phyloP scores from a whole-genome alignment of 1,284 basidiomycete genomes.

The Anthracocystis setariae region DNA sequence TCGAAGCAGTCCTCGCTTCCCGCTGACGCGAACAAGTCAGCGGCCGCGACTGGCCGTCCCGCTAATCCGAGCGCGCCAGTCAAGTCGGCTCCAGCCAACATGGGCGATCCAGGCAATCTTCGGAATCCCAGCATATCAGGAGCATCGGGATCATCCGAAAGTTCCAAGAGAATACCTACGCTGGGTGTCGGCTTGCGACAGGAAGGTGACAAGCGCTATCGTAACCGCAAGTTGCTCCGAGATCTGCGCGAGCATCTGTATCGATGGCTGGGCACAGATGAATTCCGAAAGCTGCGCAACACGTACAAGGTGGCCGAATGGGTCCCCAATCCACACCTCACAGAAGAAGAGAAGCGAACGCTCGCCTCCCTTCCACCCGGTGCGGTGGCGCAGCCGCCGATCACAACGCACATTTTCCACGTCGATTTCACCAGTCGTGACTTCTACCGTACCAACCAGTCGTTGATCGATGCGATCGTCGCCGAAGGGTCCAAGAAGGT shows the following conservation, averaged over 20 bases:
- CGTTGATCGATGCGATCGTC: conserved; percentile 51
- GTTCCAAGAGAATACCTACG: conserved; percentile 35
- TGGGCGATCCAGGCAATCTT: conserved; percentile 4
- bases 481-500: conserved; percentile 42
- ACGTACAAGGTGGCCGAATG: conserved; percentile 53
- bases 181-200: conserved; percentile 49
- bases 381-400: conserved; percentile 39
- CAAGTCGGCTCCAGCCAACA: conserved; percentile 3
- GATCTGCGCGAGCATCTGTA: conserved; percentile 55
- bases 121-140: conserved; percentile 15
- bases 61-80: conserved; percentile 4
- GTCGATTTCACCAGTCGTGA: conserved; percentile 49
- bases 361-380: conserved; percentile 37
- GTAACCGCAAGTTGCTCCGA: conserved; percentile 53
- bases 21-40: conserved; percentile 1
- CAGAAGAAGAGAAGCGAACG: conserved; percentile 43
- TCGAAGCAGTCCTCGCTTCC: conserved; percentile 12
- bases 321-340: conserved; percentile 46
- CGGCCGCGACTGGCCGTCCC: conserved; percentile 3
- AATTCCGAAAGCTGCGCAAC: conserved; percentile 50
- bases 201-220: conserved; percentile 52
- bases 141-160: conserved; percentile 13
- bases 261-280: conserved; percentile 52
- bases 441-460: conserved; percentile 52
- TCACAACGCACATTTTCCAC: conserved; percentile 52